Evolutionary conservation across 2,329 filamentous ascomycete genomes (phyloP), one percentile per base, ranked within the genome.

Genomic region (Emergomyces pasteurianus): DNA sequence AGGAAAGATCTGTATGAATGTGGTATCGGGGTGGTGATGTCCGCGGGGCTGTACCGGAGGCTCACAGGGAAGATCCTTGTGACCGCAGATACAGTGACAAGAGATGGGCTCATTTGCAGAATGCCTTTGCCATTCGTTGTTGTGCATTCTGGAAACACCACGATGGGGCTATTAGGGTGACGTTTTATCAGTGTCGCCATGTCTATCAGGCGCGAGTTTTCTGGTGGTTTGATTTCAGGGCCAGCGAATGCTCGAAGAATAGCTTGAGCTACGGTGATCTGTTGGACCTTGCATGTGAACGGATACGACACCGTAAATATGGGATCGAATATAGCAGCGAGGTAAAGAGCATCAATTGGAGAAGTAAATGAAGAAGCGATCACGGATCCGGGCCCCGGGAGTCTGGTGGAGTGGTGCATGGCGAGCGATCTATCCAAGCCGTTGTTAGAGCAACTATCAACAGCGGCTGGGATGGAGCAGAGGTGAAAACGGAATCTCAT

Each of bases 241-340:
- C 80, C 77, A 3, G 83, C 79, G 58, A 96, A 86, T 2, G 90
- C 88, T 63, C 86, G 84, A 23, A 86, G 69, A 56, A 95, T 85
- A 56, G 92, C 91, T 67, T 84, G 79, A 50, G 91, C 79, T 5
- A 97, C 84, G 3, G 88, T 87, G 54, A 97, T 84, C 53, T 81
- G 87, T 67, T 87, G 85, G 31, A 99, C 88, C 62, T 86, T 83
- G 54, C 84, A 82, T 2, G 85, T 87, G 62, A 80, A 78, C 0
- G 92, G 90, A 73, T 90, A 96, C 0, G 88, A 90, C 53, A 89
- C 79, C 12, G 91, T 95, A 77, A 99, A 97, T 72, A 99, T 82
- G 2, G 94, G 94, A 72, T 96, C 90, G 78, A 97, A 99, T 70
- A 97, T 90, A 64, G 91, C 92, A 62, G 94, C 90, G 28, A 99